Evolutionary conservation across 1,284 basidiomycete species (phyloP).

Genomic region (Stygiomarasmius scandens): DNA sequence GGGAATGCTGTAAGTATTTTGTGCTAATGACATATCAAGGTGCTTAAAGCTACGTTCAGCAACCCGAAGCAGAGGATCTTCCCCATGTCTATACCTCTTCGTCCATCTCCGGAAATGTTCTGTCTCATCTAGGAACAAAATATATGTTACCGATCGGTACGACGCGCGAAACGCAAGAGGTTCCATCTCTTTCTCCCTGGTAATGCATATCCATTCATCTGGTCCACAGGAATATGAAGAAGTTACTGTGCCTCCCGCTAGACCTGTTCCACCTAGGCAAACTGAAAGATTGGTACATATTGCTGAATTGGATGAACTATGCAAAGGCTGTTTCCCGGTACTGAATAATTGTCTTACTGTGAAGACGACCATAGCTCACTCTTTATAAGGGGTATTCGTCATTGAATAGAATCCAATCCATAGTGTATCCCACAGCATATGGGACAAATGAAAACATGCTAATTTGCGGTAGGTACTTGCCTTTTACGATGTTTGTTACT

Average conservation of each 20-base stretch:
- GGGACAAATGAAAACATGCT: slow-evolving; percentile 96
- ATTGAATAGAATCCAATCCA: slow-evolving; percentile 95
- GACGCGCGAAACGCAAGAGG: slow-evolving; percentile 66
- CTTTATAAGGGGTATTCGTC: slow-evolving; percentile 74
- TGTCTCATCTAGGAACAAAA: slow-evolving; percentile 76
- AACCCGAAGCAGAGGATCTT: slow-evolving; percentile 65
- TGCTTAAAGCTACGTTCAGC: slow-evolving; percentile 32
- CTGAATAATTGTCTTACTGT: slow-evolving; percentile 23
- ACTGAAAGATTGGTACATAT: slow-evolving; percentile 80
- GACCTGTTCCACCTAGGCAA: slow-evolving; percentile 72
- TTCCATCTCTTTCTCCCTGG: slow-evolving; percentile 30
- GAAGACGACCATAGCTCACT: slow-evolving; percentile 6
- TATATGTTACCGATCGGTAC: slow-evolving; percentile 89
- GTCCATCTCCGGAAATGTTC: slow-evolving; percentile 60
- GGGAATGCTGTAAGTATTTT: slow-evolving; percentile 52
- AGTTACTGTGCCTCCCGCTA: slow-evolving; percentile 88
- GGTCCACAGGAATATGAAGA: slow-evolving; percentile 69
- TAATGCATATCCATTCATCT: slow-evolving; percentile 8
- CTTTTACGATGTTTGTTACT: slow-evolving; percentile 5
- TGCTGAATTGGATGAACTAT: slow-evolving; percentile 77
- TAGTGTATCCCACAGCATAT: slow-evolving; percentile 94
- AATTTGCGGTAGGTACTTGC: slow-evolving; percentile 76
- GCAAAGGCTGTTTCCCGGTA: slow-evolving; percentile 88
- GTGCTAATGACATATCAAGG: slow-evolving; percentile 7
- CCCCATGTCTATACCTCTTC: slow-evolving; percentile 91